Conservation (phyloP, 1,284 basidiomycete species). For the Ganoderma boninense region DNA sequence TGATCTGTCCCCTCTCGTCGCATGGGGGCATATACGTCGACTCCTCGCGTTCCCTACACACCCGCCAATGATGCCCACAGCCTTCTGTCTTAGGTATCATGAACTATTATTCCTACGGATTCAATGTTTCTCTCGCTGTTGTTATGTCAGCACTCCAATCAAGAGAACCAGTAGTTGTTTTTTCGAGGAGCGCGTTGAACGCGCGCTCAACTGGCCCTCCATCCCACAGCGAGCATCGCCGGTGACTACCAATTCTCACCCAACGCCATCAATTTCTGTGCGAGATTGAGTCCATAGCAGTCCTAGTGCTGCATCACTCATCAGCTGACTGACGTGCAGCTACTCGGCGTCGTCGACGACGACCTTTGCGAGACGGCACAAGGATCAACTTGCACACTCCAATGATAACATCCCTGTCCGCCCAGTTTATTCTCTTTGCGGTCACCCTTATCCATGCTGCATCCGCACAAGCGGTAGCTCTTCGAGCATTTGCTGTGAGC, state of each 20-base stretch:
- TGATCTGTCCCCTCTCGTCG: slow-evolving; percentile 67
- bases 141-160: slow-evolving; percentile 63
- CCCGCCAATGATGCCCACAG: slow-evolving; percentile 72
- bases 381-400: slow-evolving; percentile 58
- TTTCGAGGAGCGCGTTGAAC: slow-evolving; percentile 62
- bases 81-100: slow-evolving; percentile 62
- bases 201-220: slow-evolving; percentile 70
- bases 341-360: slow-evolving; percentile 84
- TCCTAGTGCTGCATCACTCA: slow-evolving; percentile 77
- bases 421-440: slow-evolving; percentile 53
- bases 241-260: slow-evolving; percentile 70
- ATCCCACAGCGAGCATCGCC: slow-evolving; percentile 58
- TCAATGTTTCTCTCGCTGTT: slow-evolving; percentile 52
- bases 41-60: slow-evolving; percentile 67
- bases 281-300: no score
- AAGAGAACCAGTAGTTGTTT: slow-evolving; percentile 67
- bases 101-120: slow-evolving; percentile 53
- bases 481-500: slow-evolving; percentile 70
- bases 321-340: slow-evolving; percentile 82
- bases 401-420: slow-evolving; percentile 64
- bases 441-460: slow-evolving; percentile 69
- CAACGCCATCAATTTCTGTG: slow-evolving; percentile 66
- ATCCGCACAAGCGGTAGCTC: slow-evolving; percentile 55
- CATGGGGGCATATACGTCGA: slow-evolving; percentile 59
- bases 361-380: slow-evolving; percentile 66